These are phyloP conservation scores for Cytospora piceicola DNA, from an alignment of 2,329 filamentous ascomycete species.

Conservation along the genomic window DNA sequence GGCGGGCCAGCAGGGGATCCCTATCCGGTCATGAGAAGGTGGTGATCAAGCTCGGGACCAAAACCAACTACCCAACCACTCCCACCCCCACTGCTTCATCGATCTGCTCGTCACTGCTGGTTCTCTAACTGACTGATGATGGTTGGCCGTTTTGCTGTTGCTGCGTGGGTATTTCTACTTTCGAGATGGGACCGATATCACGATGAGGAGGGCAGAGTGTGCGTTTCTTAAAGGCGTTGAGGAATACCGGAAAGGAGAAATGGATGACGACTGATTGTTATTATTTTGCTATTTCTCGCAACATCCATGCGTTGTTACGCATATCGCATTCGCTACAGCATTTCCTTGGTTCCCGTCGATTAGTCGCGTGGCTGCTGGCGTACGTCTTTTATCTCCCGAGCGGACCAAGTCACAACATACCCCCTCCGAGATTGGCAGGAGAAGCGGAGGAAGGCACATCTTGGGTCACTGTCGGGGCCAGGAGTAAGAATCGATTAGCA, in stretches of 20 bases:
- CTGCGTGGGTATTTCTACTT: slow-evolving; percentile 3
- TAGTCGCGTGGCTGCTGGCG: slow-evolving; percentile 9
- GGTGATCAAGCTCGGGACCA: neutral
- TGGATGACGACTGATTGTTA: slow-evolving; percentile 7
- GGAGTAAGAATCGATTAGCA: neutral
- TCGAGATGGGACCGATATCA: slow-evolving; percentile 9
- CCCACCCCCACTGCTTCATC: neutral
- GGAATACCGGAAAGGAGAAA: slow-evolving; percentile 21
- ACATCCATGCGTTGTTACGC: slow-evolving; percentile 13
- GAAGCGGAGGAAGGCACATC: neutral
- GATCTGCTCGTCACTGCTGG: slow-evolving; percentile 1
- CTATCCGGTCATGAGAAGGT: slow-evolving; percentile 63
- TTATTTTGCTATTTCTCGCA: neutral
- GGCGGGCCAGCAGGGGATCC: slow-evolving; percentile 54
- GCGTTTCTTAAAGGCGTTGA: slow-evolving; percentile 22
- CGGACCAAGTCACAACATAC: neutral
- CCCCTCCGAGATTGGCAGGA: slow-evolving; percentile 4
- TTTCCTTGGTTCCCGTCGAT: slow-evolving; percentile 3
- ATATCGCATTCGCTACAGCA: slow-evolving; percentile 29
- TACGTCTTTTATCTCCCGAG: slow-evolving; percentile 10
- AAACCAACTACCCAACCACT: neutral
- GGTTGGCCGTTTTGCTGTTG: neutral
- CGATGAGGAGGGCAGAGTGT: slow-evolving; percentile 1
- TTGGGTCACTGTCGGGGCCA: neutral
- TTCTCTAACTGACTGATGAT: neutral